Base-by-base conservation (phyloP, 306 rosid species). In the Carpinus viminea region DNA sequence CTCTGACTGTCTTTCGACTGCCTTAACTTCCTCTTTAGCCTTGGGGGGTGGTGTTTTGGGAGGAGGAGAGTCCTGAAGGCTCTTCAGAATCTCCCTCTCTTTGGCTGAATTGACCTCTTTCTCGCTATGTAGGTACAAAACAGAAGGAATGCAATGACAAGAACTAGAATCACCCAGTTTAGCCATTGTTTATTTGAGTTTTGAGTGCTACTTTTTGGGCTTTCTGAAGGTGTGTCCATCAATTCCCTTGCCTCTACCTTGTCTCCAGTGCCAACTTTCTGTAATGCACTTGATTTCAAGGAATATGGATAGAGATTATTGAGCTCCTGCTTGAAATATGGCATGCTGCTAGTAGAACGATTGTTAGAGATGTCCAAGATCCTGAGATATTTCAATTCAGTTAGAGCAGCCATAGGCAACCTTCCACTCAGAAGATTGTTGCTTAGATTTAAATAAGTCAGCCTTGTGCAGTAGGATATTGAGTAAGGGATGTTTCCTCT, bases 351-450 rank as follows among this genome's bases (percentile, higher is more conserved):
- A 34, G 81, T 73, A 52, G 91, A 86, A 26, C 75, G 82, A 74
- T 90, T 93, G 70, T 79, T 76, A 18, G 93, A 87, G 72, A 88
- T 70, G 84, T 91, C 91, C 26, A 90, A 64, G 31, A 70, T 81
- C 86, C 81, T 85, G n/a, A 86, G 83, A 85, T 78, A 24, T 78
- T 83, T 85, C 71, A 93, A 61, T 59, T 69, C 87, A 52, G 73
- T 70, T 47, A 93, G 80, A 81, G 81, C 84, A 70, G 45, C 45
- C 45, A 66, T 56, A 26, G 97, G 91, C 55, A 93, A 43, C 72
- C 21, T 84, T 62, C 97, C 97, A 79, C 85, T 88, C 73, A 91
- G 68, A 59, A 81, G 74, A 79, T 89, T 90, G 81, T 72, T 74
- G 56, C 89, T 84, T 16, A 89, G 73, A 85, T 93, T 88, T 41